Evolutionary conservation across 2,329 filamentous ascomycete species (phyloP).

Genomic region (Botryotinia globosa): DNA sequence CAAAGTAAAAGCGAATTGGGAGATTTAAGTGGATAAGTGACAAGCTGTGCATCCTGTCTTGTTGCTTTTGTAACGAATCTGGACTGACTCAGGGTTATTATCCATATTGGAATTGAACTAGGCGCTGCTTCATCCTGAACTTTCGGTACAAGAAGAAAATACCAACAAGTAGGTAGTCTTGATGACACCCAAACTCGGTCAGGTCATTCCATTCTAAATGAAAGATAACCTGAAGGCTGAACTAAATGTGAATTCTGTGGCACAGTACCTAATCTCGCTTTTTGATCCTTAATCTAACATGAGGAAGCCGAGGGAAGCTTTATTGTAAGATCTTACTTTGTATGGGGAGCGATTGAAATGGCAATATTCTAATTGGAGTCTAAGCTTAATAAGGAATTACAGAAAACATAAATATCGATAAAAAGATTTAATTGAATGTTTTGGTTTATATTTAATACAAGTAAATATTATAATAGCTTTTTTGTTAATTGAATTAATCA

Average conservation of each 20-base stretch:
- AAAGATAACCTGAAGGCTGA: neutral
- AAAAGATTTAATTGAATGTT: no score
- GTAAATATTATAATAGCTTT: no score
- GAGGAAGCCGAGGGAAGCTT: neutral
- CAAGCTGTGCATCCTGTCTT: neutral
- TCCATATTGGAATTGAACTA: neutral
- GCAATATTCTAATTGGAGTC: no score
- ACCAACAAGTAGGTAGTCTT: neutral
- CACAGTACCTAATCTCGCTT: neutral
- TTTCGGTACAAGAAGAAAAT: neutral
- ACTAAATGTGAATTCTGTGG: neutral
- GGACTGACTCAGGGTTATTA: neutral
- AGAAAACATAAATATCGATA: no score
- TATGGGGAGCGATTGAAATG: no score
- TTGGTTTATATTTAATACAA: no score
- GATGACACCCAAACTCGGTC: neutral
- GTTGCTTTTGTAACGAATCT: neutral
- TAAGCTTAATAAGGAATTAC: no score
- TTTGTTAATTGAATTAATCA: no score
- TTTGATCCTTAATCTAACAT: neutral
- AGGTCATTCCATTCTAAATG: neutral
- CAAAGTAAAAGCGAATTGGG: neutral
- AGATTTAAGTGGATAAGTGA: constrained; percentile 3
- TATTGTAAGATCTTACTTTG: no score
- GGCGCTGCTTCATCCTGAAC: neutral